Evolutionary conservation across 2,329 filamentous ascomycete species (phyloP).

Genomic region (Exserohilum turcica): DNA sequence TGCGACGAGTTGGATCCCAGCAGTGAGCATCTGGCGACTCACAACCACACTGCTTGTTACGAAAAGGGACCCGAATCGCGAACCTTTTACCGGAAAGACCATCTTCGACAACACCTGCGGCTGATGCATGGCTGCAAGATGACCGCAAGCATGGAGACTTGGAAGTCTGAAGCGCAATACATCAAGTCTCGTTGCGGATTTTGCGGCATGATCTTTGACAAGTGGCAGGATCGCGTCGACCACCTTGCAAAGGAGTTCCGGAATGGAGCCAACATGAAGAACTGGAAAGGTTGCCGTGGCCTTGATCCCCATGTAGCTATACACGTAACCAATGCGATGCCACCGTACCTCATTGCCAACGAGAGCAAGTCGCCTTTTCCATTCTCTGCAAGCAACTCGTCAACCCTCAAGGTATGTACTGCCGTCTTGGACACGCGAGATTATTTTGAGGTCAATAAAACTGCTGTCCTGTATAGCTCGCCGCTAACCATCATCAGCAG

Average conservation of each 20-base stretch:
- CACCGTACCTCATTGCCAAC: constrained; percentile 57
- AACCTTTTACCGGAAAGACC: constrained; percentile 67
- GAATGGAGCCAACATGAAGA: constrained; percentile 57
- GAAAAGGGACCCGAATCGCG: constrained; percentile 68
- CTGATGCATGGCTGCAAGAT: constrained; percentile 67
- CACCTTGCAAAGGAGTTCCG: constrained; percentile 63
- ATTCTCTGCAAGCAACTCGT: constrained; percentile 52
- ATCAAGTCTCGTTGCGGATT: constrained; percentile 63
- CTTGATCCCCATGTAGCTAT: constrained; percentile 55
- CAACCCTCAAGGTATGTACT: constrained; percentile 37
- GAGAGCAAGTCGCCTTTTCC: constrained; percentile 54
- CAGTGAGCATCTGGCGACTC: constrained; percentile 61
- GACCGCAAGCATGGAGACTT: constrained; percentile 67
- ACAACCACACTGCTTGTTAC: constrained; percentile 67
- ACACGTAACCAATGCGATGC: constrained; percentile 58
- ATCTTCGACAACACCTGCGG: constrained; percentile 65
- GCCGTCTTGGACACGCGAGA: constrained; percentile 2
- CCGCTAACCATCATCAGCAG: constrained; percentile 26
- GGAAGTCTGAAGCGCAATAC: constrained; percentile 61
- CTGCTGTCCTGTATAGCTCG: not conserved
- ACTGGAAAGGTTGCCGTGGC: constrained; percentile 62
- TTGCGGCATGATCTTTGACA: constrained; percentile 54
- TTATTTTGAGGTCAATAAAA: not conserved
- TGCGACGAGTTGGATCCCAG: constrained; percentile 61
- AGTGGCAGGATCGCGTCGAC: constrained; percentile 59